A percentile compares a stretch with the other conserved stretches of the same genome.
phyloP scores from a whole-genome alignment of 2,329 filamentous ascomycete genomes.

The Diaporthe helianthi region DNA sequence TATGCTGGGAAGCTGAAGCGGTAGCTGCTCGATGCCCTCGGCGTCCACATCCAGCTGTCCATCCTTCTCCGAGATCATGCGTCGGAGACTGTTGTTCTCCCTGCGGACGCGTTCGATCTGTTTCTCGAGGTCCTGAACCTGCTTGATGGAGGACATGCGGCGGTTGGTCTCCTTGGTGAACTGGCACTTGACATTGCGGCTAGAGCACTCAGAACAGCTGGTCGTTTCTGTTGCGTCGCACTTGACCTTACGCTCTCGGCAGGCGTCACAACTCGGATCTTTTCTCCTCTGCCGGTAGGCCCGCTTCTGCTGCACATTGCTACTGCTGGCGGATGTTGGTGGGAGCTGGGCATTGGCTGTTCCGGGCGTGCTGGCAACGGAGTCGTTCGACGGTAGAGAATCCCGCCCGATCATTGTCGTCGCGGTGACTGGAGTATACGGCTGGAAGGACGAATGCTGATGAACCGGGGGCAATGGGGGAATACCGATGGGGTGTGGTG shows the following conservation, averaged over 20 bases:
- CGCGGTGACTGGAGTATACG: slow-evolving; percentile 59
- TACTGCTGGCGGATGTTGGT: slow-evolving; percentile 39
- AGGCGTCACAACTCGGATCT: slow-evolving; percentile 97
- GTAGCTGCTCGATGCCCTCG: slow-evolving; percentile 56
- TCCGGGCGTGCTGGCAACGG: slow-evolving; percentile 62
- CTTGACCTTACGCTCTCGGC: slow-evolving; percentile 83
- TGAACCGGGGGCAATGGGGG: slow-evolving; percentile 57
- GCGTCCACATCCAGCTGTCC: slow-evolving; percentile 48
- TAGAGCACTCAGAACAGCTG: slow-evolving; percentile 97
- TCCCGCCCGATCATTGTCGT: slow-evolving; percentile 63
- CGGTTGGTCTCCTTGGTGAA: slow-evolving; percentile 99
- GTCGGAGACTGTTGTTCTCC: slow-evolving; percentile 77
- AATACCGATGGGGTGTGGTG: slow-evolving; percentile 61
- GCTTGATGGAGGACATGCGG: slow-evolving; percentile 99
- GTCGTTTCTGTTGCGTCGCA: slow-evolving; percentile 97
- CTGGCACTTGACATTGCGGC: slow-evolving; percentile 94
- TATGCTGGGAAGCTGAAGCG: slow-evolving; percentile 68
- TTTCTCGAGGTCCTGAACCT: slow-evolving; percentile 95
- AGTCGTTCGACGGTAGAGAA: slow-evolving; percentile 66
- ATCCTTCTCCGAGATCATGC: slow-evolving; percentile 63
- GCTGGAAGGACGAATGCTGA: slow-evolving; percentile 53
- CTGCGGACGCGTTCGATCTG: slow-evolving; percentile 82
- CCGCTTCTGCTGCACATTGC: slow-evolving; percentile 74
- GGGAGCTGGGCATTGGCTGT: slow-evolving; percentile 47
- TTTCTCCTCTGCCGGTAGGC: slow-evolving; percentile 95